These are phyloP conservation scores for Lactifluus volemus DNA, from an alignment of 768 basidiomycete genomes.

Conservation along the genomic window DNA sequence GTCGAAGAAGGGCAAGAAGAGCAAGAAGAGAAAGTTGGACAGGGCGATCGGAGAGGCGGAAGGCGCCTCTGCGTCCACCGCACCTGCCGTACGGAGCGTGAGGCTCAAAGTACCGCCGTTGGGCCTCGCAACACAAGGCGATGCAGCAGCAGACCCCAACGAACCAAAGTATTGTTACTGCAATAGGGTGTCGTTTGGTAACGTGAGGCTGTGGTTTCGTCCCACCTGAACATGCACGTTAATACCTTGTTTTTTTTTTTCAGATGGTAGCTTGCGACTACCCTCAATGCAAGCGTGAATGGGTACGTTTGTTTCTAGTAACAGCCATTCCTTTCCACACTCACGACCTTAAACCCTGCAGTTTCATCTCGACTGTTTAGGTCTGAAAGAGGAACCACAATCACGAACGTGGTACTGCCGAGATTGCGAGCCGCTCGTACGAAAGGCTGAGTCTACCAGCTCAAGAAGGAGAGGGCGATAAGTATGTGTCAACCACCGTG, in stretches of 20 bases:
- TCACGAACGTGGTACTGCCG: constrained; percentile 60
- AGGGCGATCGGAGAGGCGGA: constrained; percentile 12
- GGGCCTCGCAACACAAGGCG: constrained; percentile 8
- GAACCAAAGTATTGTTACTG: constrained; percentile 77
- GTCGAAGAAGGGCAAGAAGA: constrained; percentile 15
- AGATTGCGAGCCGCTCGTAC: constrained; percentile 37
- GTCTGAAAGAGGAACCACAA: constrained; percentile 47
- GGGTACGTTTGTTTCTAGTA: constrained; percentile 45
- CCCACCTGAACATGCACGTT: not conserved
- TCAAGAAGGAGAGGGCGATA: constrained; percentile 28
- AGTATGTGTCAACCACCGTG: not conserved
- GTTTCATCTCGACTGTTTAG: constrained; percentile 70
- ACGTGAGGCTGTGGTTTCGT: constrained; percentile 36
- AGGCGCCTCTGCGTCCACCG: not conserved
- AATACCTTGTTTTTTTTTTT: constrained; percentile 1
- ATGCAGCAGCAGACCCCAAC: constrained; percentile 23
- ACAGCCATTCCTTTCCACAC: not conserved
- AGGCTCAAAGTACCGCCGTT: constrained; percentile 32
- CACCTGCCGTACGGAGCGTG: constrained; percentile 21
- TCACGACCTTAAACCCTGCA: constrained; percentile 23
- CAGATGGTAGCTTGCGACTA: constrained; percentile 89
- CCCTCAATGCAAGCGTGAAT: constrained; percentile 62
- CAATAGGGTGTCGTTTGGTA: constrained; percentile 69
- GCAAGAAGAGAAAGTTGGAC: constrained; percentile 23
- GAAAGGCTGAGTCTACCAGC: constrained; percentile 25